Percentiles rank a stretch among this genome's conserved stretches.
phyloP scores from a whole-genome alignment of 192 early-diverging fungal species.

The Gigaspora rosea region DNA sequence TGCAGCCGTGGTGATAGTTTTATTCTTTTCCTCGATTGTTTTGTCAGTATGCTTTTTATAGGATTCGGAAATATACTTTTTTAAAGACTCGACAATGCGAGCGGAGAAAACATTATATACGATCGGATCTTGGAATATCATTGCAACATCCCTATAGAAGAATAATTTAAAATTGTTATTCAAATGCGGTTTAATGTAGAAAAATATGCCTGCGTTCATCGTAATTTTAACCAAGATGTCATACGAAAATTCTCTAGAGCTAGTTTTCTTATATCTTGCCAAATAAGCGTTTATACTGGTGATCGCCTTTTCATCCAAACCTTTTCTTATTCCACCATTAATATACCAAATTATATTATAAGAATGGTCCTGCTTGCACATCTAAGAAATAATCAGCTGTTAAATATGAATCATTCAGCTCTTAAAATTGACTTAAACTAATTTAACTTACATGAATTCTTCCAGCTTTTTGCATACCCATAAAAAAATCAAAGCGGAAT shows the following conservation, averaged over 20 bases:
- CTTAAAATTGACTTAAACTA: neutral
- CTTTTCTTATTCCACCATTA: constrained; percentile 24
- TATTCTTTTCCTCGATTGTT: neutral
- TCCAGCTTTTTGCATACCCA: constrained; percentile 28
- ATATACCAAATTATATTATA: constrained; percentile 30
- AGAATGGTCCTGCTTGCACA: constrained; percentile 25
- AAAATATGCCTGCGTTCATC: too few relatives aligned
- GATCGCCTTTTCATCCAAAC: constrained; percentile 7
- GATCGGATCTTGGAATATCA: constrained; percentile 28
- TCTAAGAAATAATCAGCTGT: neutral
- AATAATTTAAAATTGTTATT: neutral
- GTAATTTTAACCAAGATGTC: neutral
- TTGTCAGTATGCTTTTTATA: neutral
- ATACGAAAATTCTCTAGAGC: constrained; percentile 3
- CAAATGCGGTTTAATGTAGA: too few relatives aligned
- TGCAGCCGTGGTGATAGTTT: neutral
- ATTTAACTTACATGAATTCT: constrained; percentile 9
- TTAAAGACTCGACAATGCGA: neutral
- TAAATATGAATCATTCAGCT: neutral
- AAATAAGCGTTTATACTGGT: neutral
- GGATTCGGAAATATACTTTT: constrained; percentile 2
- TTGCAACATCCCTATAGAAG: constrained; percentile 16
- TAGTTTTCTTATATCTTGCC: constrained; percentile 14
- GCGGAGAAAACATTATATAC: constrained; percentile 22
- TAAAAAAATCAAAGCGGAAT: constrained; percentile 28